These are phyloP conservation scores for Xylaria intraflava DNA, from an alignment of 495 filamentous ascomycete species.

Conservation along the genomic window DNA sequence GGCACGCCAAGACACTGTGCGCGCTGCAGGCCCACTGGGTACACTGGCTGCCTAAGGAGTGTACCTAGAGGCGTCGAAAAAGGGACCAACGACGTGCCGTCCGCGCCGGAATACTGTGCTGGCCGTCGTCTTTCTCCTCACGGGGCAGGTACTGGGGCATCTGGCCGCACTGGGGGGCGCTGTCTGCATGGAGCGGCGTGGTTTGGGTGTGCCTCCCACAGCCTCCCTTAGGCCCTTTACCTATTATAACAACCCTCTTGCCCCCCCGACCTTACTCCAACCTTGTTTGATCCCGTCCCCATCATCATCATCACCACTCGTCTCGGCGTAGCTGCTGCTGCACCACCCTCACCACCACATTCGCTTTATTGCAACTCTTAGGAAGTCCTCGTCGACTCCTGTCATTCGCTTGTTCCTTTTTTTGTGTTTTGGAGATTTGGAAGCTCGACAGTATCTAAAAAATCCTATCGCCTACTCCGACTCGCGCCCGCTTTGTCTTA, in stretches of 20 bases:
- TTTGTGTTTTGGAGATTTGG: conserved; percentile 38
- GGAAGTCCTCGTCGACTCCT: conserved; percentile 61
- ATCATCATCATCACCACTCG: conserved; percentile 23
- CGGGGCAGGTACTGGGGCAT: neutral
- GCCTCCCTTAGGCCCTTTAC: conserved; percentile 1
- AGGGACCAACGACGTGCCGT: too few relatives aligned
- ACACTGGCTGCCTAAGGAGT: too few relatives aligned
- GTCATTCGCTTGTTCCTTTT: conserved; percentile 54
- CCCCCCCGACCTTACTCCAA: conserved; percentile 7
- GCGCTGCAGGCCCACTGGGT: too few relatives aligned
- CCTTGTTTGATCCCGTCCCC: conserved; percentile 22
- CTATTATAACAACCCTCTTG: conserved; percentile 9
- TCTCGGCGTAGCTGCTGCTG: conserved; percentile 32
- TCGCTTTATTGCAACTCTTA: conserved; percentile 43
- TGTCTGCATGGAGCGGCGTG: conserved; percentile 1
- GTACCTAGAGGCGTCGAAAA: too few relatives aligned
- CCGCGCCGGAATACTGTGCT: too few relatives aligned
- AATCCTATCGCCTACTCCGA: conserved; percentile 5
- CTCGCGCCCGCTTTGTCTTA: conserved; percentile 20
- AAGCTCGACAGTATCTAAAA: conserved; percentile 21
- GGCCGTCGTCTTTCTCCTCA: too few relatives aligned
- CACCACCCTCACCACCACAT: conserved; percentile 36
- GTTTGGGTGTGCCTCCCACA: neutral
- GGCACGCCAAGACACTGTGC: too few relatives aligned
- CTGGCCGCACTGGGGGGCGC: neutral